Evolutionary conservation across 345 rosid genomes (phyloP).

Genomic region (Atalantia buxifolia): DNA sequence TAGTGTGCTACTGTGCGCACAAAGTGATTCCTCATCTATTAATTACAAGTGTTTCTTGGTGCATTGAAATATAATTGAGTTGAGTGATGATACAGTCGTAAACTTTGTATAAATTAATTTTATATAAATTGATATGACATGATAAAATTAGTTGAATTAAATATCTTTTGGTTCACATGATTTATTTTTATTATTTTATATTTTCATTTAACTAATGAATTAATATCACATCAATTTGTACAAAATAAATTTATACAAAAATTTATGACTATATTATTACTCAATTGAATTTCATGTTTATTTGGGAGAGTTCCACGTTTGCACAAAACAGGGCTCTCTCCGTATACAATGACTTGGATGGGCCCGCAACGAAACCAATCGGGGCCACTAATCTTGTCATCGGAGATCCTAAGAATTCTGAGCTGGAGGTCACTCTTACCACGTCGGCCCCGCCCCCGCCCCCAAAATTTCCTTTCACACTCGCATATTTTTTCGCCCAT

Average conservation of each 20-base stretch:
- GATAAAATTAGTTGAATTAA: too few relatives aligned
- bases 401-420: conserved; percentile 25
- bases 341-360: neutral
- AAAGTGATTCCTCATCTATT: too few relatives aligned
- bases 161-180: too few relatives aligned
- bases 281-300: conserved; percentile 9
- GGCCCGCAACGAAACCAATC: neutral
- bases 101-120: too few relatives aligned
- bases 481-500: neutral
- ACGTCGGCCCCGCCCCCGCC: neutral
- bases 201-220: too few relatives aligned
- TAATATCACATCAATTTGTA: too few relatives aligned
- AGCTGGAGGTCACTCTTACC: conserved; percentile 36
- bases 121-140: too few relatives aligned
- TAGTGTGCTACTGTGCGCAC: too few relatives aligned
- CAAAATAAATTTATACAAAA: too few relatives aligned
- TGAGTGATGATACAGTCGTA: too few relatives aligned
- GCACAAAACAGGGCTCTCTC: neutral
- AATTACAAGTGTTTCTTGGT: neutral
- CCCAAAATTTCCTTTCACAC: neutral
- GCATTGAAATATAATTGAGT: neutral
- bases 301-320: conserved; percentile 27
- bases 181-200: too few relatives aligned
- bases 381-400: conserved; percentile 14
- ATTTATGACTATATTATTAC: too few relatives aligned